Percentiles rank a stretch among this genome's conserved stretches.
Conservation (phyloP, 225 moss, liverwort and hornwort genomes). For the Polytrichum commune region DNA sequence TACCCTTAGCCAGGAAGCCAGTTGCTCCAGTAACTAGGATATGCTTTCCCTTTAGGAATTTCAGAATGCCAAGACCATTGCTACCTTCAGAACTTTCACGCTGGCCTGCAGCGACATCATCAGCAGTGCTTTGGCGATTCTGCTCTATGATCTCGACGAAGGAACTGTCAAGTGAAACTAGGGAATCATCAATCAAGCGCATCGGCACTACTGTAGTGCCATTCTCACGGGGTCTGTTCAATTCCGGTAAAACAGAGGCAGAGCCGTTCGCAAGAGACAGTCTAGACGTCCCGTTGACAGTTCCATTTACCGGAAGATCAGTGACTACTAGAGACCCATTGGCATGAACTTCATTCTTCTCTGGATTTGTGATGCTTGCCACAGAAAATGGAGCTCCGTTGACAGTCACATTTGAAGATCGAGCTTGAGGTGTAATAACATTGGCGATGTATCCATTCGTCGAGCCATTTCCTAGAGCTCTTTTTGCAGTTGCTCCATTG, state of each 20-base stretch:
- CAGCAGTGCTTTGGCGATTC: not conserved
- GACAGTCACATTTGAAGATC: slow-evolving; percentile 26
- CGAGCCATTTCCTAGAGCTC: slow-evolving; percentile 24
- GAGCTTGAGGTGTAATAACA: slow-evolving; percentile 20
- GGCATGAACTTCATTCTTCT: slow-evolving; percentile 16
- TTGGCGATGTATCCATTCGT: slow-evolving; percentile 17
- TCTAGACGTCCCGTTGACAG: slow-evolving; percentile 30
- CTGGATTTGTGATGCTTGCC: not conserved
- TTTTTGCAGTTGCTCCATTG: slow-evolving; percentile 21
- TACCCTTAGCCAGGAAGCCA: slow-evolving; percentile 85
- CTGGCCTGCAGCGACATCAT: slow-evolving; percentile 10
- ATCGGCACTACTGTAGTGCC: slow-evolving; percentile 22
- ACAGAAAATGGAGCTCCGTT: not conserved
- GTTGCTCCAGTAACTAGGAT: slow-evolving; percentile 69
- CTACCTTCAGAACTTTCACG: slow-evolving; percentile 3
- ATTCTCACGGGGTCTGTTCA: slow-evolving; percentile 22
- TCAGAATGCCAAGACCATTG: slow-evolving; percentile 45
- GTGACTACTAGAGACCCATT: slow-evolving; percentile 20
- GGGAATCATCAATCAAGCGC: slow-evolving; percentile 33
- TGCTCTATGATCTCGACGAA: slow-evolving; percentile 8
- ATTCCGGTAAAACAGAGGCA: slow-evolving; percentile 27
- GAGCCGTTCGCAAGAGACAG: slow-evolving; percentile 26
- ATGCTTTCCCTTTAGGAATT: slow-evolving; percentile 58
- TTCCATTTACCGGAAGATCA: slow-evolving; percentile 26
- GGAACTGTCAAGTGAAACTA: slow-evolving; percentile 14